These are phyloP conservation scores for Echeveria elegans DNA, from an alignment of 164 flowering plant genomes.

Conservation along the genomic window DNA sequence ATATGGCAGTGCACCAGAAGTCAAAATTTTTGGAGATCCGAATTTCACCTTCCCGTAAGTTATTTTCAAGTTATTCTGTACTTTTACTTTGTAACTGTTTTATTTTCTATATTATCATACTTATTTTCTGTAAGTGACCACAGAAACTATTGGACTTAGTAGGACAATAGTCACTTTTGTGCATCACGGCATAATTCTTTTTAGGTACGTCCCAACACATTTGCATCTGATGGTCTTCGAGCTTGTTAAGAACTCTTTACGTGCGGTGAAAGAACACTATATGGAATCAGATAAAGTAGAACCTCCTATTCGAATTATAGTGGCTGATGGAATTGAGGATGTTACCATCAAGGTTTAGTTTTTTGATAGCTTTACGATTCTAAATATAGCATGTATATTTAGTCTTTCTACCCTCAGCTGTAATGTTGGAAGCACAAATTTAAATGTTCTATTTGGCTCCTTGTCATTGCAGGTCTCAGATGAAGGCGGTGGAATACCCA, in stretches of 20 bases:
- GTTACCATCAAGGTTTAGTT: constrained; percentile 79
- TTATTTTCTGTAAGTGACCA: background rate
- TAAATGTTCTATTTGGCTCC: background rate
- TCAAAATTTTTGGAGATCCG: constrained; percentile 80
- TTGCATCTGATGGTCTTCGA: constrained; percentile 98
- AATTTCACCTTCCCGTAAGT: constrained; percentile 85
- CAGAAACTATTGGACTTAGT: constrained; percentile 1
- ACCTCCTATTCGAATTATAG: constrained; percentile 78
- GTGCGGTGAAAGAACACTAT: constrained; percentile 89
- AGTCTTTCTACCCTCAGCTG: background rate
- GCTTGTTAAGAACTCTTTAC: constrained; percentile 95
- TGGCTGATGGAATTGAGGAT: constrained; percentile 96
- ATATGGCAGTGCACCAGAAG: constrained; percentile 86
- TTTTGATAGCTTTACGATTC: background rate
- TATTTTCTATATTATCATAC: background rate
- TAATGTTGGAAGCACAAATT: background rate
- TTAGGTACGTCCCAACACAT: constrained; percentile 90
- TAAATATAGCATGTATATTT: background rate
- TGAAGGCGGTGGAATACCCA: constrained; percentile 98
- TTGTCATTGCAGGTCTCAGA: constrained; percentile 60
- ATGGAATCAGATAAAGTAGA: constrained; percentile 81
- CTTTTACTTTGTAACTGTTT: background rate
- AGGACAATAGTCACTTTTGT: background rate
- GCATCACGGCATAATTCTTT: background rate
- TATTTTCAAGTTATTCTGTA: background rate